These are phyloP conservation scores for Lizanozyma gosingica DNA, from an alignment of 1,139 yeast genomes.

Conservation along the genomic window DNA sequence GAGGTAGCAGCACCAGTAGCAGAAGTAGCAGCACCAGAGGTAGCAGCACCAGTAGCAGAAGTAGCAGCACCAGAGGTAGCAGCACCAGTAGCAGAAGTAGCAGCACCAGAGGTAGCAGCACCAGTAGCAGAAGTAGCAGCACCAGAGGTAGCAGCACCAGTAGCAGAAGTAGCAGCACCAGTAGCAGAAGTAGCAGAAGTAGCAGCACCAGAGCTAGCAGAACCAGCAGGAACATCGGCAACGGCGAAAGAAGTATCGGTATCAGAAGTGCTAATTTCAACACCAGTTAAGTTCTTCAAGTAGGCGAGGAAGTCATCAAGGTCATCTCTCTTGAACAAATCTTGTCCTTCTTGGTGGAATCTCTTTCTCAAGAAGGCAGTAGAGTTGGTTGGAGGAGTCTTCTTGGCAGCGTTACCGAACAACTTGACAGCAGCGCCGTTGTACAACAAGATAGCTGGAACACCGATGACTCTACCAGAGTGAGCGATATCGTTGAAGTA, in stretches of 20 bases:
- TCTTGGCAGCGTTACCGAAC: conserved; percentile 22
- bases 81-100: background rate
- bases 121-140: conserved; percentile 8
- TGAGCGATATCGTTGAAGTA: conserved; percentile 28
- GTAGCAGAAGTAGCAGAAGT: conserved; percentile 8
- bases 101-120: conserved; percentile 11
- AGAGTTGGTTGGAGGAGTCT: conserved; percentile 28
- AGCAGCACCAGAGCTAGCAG: conserved; percentile 9
- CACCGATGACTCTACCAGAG: conserved; percentile 25
- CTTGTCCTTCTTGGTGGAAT: conserved; percentile 12
- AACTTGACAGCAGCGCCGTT: conserved; percentile 16
- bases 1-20: too few species aligned
- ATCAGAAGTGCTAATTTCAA: conserved; percentile 10
- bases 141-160: conserved; percentile 12
- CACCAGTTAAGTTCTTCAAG: conserved; percentile 22
- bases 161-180: conserved; percentile 7
- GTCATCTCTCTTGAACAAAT: conserved; percentile 20
- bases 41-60: conserved; percentile 1
- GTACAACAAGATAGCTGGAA: conserved; percentile 26
- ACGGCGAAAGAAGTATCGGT: conserved; percentile 12
- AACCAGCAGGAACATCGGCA: conserved; percentile 9
- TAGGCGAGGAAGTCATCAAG: conserved; percentile 22
- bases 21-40: background rate
- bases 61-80: background rate
- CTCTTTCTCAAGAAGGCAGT: conserved; percentile 37